phyloP scores from a whole-genome alignment of 208 protist genomes.

The Strigomonas culicis region DNA sequence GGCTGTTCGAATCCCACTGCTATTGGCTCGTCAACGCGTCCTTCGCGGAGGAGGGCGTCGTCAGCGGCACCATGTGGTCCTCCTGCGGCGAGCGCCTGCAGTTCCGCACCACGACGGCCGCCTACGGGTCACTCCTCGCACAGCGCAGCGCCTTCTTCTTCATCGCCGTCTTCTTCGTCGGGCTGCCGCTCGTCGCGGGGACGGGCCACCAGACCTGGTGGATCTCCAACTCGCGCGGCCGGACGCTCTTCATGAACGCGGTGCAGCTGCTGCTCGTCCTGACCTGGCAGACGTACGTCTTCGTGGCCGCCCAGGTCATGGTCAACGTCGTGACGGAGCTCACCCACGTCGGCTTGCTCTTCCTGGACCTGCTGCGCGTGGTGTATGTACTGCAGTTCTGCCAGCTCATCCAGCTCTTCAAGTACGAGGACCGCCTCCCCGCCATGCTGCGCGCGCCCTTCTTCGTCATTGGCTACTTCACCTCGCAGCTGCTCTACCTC shows the following conservation, averaged over 20 bases:
- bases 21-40: background rate
- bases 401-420: no score
- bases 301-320: background rate
- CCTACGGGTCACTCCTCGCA: background rate
- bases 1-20: background rate
- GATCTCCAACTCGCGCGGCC: slow-evolving; percentile 23
- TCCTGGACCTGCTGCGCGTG: no score
- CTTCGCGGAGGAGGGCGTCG: background rate
- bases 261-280: slow-evolving; percentile 15
- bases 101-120: background rate
- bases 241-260: slow-evolving; percentile 16
- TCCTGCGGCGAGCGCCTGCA: background rate
- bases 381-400: no score
- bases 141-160: background rate
- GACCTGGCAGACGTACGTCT: background rate
- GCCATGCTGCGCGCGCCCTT: no score
- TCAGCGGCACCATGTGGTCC: background rate
- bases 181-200: slow-evolving; percentile 5
- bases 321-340: background rate
- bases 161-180: background rate
- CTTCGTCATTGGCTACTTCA: no score
- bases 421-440: no score
- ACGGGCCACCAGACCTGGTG: slow-evolving; percentile 8
- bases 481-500: background rate
- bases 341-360: background rate